Percentiles rank a stretch among this genome's conserved stretches.
phyloP scores from a whole-genome alignment of 208 protist species.

The Leishmania arabica region DNA sequence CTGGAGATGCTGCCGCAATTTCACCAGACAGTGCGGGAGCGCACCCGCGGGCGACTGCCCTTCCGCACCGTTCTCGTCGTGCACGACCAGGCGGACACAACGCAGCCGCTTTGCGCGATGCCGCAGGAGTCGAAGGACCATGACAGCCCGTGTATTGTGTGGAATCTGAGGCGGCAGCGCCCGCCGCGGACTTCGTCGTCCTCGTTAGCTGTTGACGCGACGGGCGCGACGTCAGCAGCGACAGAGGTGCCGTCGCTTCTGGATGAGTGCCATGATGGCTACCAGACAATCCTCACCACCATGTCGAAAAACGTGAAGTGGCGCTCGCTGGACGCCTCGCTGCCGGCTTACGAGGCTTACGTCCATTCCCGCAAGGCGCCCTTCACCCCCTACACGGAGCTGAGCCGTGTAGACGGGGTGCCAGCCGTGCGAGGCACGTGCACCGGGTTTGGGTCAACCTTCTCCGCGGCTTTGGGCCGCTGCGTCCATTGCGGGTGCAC shows the following conservation, averaged over 20 bases:
- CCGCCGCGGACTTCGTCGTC: neutral
- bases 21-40: slow-evolving; percentile 45
- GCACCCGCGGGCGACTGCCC: slow-evolving; percentile 42
- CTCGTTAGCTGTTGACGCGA: neutral
- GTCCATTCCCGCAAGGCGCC: slow-evolving; percentile 12
- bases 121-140: slow-evolving; percentile 14
- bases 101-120: slow-evolving; percentile 49
- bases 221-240: neutral
- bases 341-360: slow-evolving; percentile 33
- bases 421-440: slow-evolving; percentile 74
- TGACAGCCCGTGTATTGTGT: slow-evolving; percentile 46
- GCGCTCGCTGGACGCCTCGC: slow-evolving; percentile 28
- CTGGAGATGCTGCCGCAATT: slow-evolving; percentile 61
- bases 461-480: slow-evolving; percentile 33
- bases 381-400: slow-evolving; percentile 53
- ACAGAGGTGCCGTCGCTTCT: slow-evolving; percentile 41
- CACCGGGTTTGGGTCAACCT: slow-evolving; percentile 74
- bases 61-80: slow-evolving; percentile 80
- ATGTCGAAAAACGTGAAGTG: slow-evolving; percentile 74
- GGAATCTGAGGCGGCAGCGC: slow-evolving; percentile 42
- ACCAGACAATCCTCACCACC: slow-evolving; percentile 55
- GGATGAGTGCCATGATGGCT: slow-evolving; percentile 76
- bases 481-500: slow-evolving; percentile 65
- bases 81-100: slow-evolving; percentile 66
- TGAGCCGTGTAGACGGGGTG: slow-evolving; percentile 61